These are phyloP conservation scores for Penicillium sclerotiorum DNA, from an alignment of 2,329 filamentous ascomycete genomes.

Conservation along the genomic window DNA sequence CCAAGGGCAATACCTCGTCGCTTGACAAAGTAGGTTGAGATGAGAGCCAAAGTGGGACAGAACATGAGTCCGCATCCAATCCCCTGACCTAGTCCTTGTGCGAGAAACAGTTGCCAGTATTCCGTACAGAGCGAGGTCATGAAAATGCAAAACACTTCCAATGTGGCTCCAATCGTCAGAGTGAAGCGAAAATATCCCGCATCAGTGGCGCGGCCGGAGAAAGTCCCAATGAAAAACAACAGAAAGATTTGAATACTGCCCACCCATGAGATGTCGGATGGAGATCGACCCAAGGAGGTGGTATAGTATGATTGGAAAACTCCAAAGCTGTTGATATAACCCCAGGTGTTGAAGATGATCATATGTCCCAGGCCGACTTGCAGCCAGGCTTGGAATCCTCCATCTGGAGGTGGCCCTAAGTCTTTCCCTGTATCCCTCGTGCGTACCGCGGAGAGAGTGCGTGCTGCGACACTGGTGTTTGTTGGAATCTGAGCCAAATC, in stretches of 20 bases:
- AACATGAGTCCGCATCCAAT: conserved; percentile 60
- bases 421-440: conserved; percentile 41
- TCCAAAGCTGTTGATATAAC: conserved; percentile 58
- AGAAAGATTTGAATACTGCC: conserved; percentile 55
- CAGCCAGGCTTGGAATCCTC: conserved; percentile 58
- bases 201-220: conserved; percentile 56
- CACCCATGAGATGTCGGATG: conserved; percentile 57
- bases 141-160: conserved; percentile 54
- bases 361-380: conserved; percentile 57
- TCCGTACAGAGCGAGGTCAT: conserved; percentile 52
- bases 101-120: conserved; percentile 54
- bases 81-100: conserved; percentile 61
- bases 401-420: conserved; percentile 49
- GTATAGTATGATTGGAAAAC: conserved; percentile 59
- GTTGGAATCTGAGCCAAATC: conserved; percentile 25
- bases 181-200: conserved; percentile 54
- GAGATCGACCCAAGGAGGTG: conserved; percentile 41
- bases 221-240: conserved; percentile 54
- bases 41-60: conserved; percentile 56
- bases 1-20: conserved; percentile 64
- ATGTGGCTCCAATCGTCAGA: conserved; percentile 45
- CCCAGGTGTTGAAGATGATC: conserved; percentile 62
- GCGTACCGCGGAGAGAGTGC: conserved; percentile 40
- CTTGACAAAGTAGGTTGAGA: conserved; percentile 64
- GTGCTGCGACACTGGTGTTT: conserved; percentile 30